Evolutionary conservation across 495 filamentous ascomycete species (phyloP).

Genomic region (Penicillium ucsense): DNA sequence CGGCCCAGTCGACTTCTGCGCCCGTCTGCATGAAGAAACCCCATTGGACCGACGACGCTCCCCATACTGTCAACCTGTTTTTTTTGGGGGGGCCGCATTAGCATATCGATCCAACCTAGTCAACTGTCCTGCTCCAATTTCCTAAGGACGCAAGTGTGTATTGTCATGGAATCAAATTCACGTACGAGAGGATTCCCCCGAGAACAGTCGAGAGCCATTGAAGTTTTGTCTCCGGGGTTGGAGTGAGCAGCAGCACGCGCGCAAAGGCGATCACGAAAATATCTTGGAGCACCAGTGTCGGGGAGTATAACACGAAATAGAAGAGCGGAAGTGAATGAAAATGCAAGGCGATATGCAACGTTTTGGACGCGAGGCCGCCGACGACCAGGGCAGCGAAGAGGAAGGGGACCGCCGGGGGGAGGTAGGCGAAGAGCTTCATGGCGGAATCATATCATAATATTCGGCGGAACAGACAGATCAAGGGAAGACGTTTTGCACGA

Average conservation of each 20-base stretch:
- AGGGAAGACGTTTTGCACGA: neutral
- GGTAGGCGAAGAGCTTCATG: slow-evolving; percentile 13
- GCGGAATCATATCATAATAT: slow-evolving; percentile 14
- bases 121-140: no score
- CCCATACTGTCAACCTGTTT: slow-evolving; percentile 20
- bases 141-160: no score
- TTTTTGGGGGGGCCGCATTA: neutral
- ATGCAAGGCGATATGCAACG: slow-evolving; percentile 28
- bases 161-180: neutral
- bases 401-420: slow-evolving; percentile 21
- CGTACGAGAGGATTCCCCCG: slow-evolving; percentile 26
- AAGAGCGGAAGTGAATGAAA: slow-evolving; percentile 26
- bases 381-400: slow-evolving; percentile 29
- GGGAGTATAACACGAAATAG: slow-evolving; percentile 27
- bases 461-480: neutral
- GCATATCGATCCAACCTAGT: no score
- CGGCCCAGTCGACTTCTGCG: slow-evolving; percentile 31
- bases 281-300: slow-evolving; percentile 27
- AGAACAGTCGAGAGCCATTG: slow-evolving; percentile 20
- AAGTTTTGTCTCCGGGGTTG: slow-evolving; percentile 9
- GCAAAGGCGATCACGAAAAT: slow-evolving; percentile 22
- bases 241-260: slow-evolving; percentile 19
- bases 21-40: slow-evolving; percentile 37
- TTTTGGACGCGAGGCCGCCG: slow-evolving; percentile 26
- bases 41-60: slow-evolving; percentile 27